Evolutionary conservation across 345 rosid genomes (phyloP).

Genomic region (Eucalyptus victrix): DNA sequence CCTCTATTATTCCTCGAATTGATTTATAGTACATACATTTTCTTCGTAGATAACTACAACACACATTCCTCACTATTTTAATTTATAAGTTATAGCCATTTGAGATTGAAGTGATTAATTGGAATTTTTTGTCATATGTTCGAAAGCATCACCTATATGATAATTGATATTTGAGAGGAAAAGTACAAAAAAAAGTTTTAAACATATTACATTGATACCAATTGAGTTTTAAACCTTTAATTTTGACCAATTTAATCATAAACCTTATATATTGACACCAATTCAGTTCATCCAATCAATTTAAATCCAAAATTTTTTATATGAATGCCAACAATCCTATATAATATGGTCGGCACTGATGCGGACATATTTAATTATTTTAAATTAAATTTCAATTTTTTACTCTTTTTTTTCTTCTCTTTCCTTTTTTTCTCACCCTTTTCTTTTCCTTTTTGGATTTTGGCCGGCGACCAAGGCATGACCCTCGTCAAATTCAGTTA

Average conservation of each 20-base stretch:
- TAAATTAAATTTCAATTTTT: rapidly evolving
- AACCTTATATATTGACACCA: rapidly evolving
- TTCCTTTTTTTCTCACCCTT: too few species aligned
- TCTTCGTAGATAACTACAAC: background rate
- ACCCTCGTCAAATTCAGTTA: rapidly evolving
- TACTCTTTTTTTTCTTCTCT: too few species aligned
- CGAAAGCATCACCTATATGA: background rate
- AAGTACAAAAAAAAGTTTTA: too few species aligned
- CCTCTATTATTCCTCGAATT: background rate
- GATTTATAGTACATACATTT: too few species aligned
- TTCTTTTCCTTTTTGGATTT: too few species aligned
- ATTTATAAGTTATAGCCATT: background rate
- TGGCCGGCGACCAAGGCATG: rapidly evolving
- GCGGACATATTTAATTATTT: too few species aligned
- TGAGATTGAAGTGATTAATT: background rate
- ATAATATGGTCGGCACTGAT: rapidly evolving
- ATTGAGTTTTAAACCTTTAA: rapidly evolving
- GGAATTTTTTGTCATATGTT: background rate
- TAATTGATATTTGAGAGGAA: too few species aligned
- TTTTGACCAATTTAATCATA: too few species aligned
- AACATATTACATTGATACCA: too few species aligned
- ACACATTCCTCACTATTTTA: background rate
- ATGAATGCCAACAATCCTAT: rapidly evolving
- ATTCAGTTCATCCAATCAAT: too few species aligned
- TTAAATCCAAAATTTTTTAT: too few species aligned